A percentile compares a stretch with the other conserved stretches of the same genome.
phyloP scores from a whole-genome alignment of 2,329 filamentous ascomycete species.

The Blastomyces emzantsi region DNA sequence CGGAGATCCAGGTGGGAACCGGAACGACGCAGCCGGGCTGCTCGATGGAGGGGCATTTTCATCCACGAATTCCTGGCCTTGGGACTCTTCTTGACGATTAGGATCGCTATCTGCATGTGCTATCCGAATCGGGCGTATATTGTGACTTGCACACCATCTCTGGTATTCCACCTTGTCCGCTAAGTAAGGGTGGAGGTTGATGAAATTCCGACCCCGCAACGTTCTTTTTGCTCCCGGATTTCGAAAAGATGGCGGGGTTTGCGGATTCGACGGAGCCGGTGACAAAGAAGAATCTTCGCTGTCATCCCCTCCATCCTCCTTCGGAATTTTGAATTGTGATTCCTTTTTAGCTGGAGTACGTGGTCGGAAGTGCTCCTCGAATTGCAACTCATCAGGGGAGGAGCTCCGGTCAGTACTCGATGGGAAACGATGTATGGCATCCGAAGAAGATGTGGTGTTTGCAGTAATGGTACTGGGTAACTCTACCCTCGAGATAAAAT shows the following conservation, averaged over 20 bases:
- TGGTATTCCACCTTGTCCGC: constrained; percentile 40
- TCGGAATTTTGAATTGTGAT: not conserved
- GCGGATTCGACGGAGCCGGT: constrained; percentile 27
- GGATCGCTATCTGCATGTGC: constrained; percentile 15
- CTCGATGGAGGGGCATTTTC: constrained; percentile 27
- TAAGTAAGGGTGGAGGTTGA: constrained; percentile 42
- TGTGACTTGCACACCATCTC: constrained; percentile 32
- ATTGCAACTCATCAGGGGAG: constrained; percentile 32
- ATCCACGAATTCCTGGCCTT: constrained; percentile 28
- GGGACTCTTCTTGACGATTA: constrained; percentile 21
- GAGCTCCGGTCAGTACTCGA: constrained; percentile 1
- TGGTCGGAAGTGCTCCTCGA: constrained; percentile 20
- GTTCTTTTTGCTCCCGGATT: constrained; percentile 22
- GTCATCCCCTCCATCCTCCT: constrained; percentile 8
- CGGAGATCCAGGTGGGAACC: constrained; percentile 25
- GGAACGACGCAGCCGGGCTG: constrained; percentile 24
- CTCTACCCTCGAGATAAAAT: not conserved
- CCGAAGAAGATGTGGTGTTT: not conserved
- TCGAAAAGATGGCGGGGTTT: constrained; percentile 14
- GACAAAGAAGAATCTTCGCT: constrained; percentile 29
- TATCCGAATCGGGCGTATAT: constrained; percentile 36
- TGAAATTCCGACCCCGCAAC: constrained; percentile 39
- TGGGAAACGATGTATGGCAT: not conserved
- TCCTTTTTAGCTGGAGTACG: constrained; percentile 10
- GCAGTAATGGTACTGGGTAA: constrained; percentile 3